These are phyloP conservation scores for Nevesoporus exiguus DNA, from an alignment of 768 basidiomycete species.

Conservation along the genomic window DNA sequence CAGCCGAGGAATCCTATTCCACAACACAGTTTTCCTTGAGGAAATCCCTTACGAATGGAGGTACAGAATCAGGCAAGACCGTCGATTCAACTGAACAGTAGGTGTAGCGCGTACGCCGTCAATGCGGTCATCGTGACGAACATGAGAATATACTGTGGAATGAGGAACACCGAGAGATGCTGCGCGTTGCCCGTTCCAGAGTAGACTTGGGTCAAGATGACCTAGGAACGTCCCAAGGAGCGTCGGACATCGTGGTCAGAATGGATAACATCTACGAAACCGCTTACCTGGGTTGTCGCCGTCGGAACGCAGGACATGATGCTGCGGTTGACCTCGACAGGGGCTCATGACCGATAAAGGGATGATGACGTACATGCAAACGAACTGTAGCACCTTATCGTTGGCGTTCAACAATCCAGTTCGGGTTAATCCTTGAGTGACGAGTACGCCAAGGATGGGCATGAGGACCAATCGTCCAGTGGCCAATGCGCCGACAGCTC, in stretches of 20 bases:
- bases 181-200: conserved; percentile 64
- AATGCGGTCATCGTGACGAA: conserved; percentile 36
- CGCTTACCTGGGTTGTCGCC: conserved; percentile 51
- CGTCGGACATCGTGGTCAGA: not conserved
- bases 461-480: conserved; percentile 52
- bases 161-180: conserved; percentile 58
- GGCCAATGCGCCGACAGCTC: conserved; percentile 53
- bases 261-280: not conserved
- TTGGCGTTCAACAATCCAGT: conserved; percentile 45
- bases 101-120: conserved; percentile 35
- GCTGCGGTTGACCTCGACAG: conserved; percentile 27
- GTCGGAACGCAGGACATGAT: conserved; percentile 61
- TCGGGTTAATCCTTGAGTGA: conserved; percentile 49
- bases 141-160: conserved; percentile 51
- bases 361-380: conserved; percentile 55
- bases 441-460: conserved; percentile 59
- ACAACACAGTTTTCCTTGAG: no score
- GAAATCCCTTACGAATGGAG: not conserved
- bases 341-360: not conserved
- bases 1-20: no score
- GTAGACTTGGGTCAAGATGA: conserved; percentile 62
- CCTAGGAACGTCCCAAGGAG: conserved; percentile 32
- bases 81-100: conserved; percentile 31
- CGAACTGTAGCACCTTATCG: conserved; percentile 60
- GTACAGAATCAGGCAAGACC: not conserved